Conservation (phyloP, 768 basidiomycete genomes). For the Aureoboletus auriporus region DNA sequence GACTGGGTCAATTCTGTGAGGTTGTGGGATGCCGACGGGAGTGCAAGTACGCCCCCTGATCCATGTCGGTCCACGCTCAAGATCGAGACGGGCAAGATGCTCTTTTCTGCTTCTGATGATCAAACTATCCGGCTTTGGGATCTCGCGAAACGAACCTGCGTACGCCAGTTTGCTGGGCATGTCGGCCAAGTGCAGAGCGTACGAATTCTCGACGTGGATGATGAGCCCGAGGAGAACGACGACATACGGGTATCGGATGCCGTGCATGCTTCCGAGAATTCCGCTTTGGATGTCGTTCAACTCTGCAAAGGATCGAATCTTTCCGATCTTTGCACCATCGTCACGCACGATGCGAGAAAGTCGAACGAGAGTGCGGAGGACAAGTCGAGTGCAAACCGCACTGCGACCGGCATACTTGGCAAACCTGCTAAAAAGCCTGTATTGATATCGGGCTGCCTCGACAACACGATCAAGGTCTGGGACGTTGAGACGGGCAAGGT, state of each 20-base stretch:
- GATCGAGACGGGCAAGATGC: constrained; percentile 85
- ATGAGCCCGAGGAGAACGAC: constrained; percentile 34
- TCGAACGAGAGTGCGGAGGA: constrained; percentile 13
- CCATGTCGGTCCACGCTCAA: constrained; percentile 37
- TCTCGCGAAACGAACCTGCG: constrained; percentile 71
- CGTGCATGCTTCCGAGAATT: constrained; percentile 12
- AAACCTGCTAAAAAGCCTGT: constrained; percentile 51
- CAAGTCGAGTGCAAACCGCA: constrained; percentile 3
- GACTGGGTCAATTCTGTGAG: constrained; percentile 97
- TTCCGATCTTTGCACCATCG: constrained; percentile 26
- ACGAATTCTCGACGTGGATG: constrained; percentile 67
- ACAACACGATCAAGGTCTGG: constrained; percentile 96
- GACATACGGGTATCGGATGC: constrained; percentile 8
- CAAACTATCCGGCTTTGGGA: constrained; percentile 95
- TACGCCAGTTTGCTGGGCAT: constrained; percentile 84
- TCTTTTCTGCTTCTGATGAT: constrained; percentile 97
- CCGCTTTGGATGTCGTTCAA: constrained; percentile 13
- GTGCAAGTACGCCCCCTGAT: constrained; percentile 6
- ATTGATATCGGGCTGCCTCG: constrained; percentile 84
- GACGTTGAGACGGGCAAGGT: constrained; percentile 84
- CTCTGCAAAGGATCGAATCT: constrained; percentile 9
- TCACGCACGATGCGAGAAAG: constrained; percentile 23
- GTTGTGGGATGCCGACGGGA: constrained; percentile 68
- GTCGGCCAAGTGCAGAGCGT: constrained; percentile 94
- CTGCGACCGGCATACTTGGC: constrained; percentile 12